Evolutionary conservation across 495 filamentous ascomycete genomes (phyloP).

Genomic region (Penicillium diatomitis): DNA sequence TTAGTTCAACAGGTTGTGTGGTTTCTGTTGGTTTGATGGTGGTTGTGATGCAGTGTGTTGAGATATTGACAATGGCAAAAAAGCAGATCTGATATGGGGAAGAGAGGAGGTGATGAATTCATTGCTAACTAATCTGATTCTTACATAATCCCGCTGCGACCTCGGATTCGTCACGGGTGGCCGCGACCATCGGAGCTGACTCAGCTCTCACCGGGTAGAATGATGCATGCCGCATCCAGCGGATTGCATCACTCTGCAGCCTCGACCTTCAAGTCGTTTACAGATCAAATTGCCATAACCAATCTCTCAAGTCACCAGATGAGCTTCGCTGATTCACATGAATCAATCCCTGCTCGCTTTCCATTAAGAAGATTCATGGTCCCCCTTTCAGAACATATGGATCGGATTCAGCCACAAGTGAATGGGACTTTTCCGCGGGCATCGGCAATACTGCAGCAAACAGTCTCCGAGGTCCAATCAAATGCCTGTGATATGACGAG

Average conservation of each 20-base stretch:
- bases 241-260: too few relatives aligned
- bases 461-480: slow-evolving; percentile 19
- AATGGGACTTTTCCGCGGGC: slow-evolving; percentile 17
- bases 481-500: slow-evolving; percentile 16
- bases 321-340: too few relatives aligned
- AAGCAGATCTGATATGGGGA: slow-evolving; percentile 19
- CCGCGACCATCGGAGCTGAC: slow-evolving; percentile 21
- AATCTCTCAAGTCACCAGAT: too few relatives aligned
- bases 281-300: too few relatives aligned
- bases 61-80: slow-evolving; percentile 3
- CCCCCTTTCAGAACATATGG: too few relatives aligned
- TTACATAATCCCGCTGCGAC: slow-evolving; percentile 10
- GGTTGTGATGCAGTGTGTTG: neutral
- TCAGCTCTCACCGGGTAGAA: slow-evolving; percentile 1
- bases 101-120: slow-evolving; percentile 21
- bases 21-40: neutral
- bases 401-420: neutral
- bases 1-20: neutral
- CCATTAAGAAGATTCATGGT: too few relatives aligned
- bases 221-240: neutral
- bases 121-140: slow-evolving; percentile 28
- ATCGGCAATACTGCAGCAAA: slow-evolving; percentile 1
- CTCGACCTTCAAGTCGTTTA: too few relatives aligned
- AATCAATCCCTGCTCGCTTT: too few relatives aligned
- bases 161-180: slow-evolving; percentile 7